These are phyloP conservation scores for Didymella segeticola DNA, from an alignment of 2,329 filamentous ascomycete species.

Conservation along the genomic window DNA sequence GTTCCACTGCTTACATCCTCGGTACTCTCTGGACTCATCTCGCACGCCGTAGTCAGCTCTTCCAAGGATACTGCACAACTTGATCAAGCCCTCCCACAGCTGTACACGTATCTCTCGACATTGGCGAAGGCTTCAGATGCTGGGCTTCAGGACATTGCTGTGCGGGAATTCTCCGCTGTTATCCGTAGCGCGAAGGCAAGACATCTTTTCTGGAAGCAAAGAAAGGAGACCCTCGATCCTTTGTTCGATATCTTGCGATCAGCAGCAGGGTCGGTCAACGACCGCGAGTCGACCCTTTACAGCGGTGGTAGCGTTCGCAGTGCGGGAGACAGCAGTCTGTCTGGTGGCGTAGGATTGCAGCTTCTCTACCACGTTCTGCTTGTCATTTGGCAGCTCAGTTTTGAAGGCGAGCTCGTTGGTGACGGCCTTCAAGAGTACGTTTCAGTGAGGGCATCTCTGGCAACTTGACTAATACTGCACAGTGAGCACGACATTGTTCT, in stretches of 20 bases:
- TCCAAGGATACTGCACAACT: slow-evolving; percentile 68
- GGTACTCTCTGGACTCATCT: slow-evolving; percentile 81
- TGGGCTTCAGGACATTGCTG: slow-evolving; percentile 92
- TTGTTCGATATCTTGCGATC: slow-evolving; percentile 79
- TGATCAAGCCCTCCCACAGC: slow-evolving; percentile 76
- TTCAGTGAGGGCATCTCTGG: not conserved
- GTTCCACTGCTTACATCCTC: slow-evolving; percentile 90
- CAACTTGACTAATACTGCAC: slow-evolving; percentile 20
- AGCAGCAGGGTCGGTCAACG: slow-evolving; percentile 76
- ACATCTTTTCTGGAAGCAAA: slow-evolving; percentile 88
- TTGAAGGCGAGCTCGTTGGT: slow-evolving; percentile 75
- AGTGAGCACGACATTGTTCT: slow-evolving; percentile 93
- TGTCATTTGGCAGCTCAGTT: slow-evolving; percentile 95
- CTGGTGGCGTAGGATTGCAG: slow-evolving; percentile 86
- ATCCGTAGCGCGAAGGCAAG: slow-evolving; percentile 77
- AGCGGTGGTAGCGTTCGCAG: slow-evolving; percentile 66
- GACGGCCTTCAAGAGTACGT: slow-evolving; percentile 84
- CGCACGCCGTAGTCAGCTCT: slow-evolving; percentile 65
- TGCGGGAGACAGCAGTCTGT: slow-evolving; percentile 62
- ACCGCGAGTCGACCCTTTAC: slow-evolving; percentile 67
- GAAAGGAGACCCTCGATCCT: slow-evolving; percentile 81
- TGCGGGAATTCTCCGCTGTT: slow-evolving; percentile 87
- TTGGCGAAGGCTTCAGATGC: slow-evolving; percentile 86
- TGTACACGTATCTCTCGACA: slow-evolving; percentile 85
- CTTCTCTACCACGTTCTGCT: slow-evolving; percentile 92